A percentile compares a stretch with the other conserved stretches of the same genome.
Conservation (phyloP, 2,329 filamentous ascomycete genomes). For the Cordyceps farinosa region DNA sequence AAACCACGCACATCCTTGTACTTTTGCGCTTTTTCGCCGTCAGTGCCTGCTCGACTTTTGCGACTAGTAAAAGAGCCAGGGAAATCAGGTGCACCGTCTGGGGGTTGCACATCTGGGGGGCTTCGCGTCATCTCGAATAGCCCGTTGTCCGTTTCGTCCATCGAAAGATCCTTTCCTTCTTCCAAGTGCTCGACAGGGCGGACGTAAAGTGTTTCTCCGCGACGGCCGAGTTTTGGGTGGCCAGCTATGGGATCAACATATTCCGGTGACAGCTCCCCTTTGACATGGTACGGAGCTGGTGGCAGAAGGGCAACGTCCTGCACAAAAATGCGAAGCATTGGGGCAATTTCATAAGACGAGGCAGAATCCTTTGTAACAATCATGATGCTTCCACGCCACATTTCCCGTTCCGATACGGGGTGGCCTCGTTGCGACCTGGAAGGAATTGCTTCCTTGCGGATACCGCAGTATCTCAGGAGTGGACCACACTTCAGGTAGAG, state of each 20-base stretch:
- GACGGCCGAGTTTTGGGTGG: conserved; percentile 77
- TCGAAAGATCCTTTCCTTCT: conserved; percentile 73
- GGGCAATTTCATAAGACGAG: conserved; percentile 77
- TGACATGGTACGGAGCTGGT: conserved; percentile 67
- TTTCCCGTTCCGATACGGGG: conserved; percentile 57
- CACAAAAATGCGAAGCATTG: conserved; percentile 77
- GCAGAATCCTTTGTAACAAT: conserved; percentile 85
- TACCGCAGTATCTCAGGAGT: conserved; percentile 82
- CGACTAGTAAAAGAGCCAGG: conserved; percentile 53
- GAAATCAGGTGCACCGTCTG: conserved; percentile 44
- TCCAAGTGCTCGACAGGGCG: conserved; percentile 83
- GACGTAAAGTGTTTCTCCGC: conserved; percentile 83
- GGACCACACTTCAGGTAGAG: conserved; percentile 89
- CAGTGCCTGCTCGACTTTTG: conserved; percentile 51
- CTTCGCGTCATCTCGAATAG: conserved; percentile 70
- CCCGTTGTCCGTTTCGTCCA: conserved; percentile 74
- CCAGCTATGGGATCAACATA: conserved; percentile 89
- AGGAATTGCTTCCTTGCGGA: conserved; percentile 59
- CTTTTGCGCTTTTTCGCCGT: conserved; percentile 78
- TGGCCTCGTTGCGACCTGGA: conserved; percentile 26
- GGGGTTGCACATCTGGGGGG: conserved; percentile 43
- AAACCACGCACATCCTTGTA: conserved; percentile 81
- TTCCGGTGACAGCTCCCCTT: conserved; percentile 67
- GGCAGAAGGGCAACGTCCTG: conserved; percentile 81
- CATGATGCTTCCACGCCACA: conserved; percentile 93